phyloP scores from a whole-genome alignment of 257 asterid species.

The Lithospermum erythrorhizon region DNA sequence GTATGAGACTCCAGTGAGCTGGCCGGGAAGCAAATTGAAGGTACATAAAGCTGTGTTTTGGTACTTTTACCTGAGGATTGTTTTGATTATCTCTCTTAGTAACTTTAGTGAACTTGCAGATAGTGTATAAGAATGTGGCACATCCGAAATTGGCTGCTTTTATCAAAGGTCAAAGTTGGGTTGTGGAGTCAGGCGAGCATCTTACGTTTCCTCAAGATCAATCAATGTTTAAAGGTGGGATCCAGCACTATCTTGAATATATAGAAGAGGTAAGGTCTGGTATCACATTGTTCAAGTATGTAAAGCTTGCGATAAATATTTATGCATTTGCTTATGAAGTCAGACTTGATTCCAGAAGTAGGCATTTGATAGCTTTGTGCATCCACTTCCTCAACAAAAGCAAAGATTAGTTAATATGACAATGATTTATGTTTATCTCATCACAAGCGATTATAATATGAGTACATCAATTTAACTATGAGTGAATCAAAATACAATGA shows the following conservation, averaged over 20 bases:
- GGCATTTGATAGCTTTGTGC: not conserved
- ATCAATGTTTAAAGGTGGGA: conserved; percentile 53
- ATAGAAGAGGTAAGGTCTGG: conserved; percentile 66
- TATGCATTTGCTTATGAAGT: too few species aligned
- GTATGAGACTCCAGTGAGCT: conserved; percentile 46
- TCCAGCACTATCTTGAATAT: conserved; percentile 72
- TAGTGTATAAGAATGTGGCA: conserved; percentile 69
- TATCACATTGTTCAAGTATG: conserved; percentile 4
- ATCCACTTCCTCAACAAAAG: not conserved
- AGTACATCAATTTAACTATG: too few species aligned
- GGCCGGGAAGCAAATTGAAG: conserved; percentile 91
- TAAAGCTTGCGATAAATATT: not conserved
- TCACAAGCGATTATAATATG: not conserved
- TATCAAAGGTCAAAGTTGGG: conserved; percentile 61
- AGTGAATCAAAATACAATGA: too few species aligned
- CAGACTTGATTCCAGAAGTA: not conserved
- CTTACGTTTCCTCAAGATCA: conserved; percentile 56
- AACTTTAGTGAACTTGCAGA: conserved; percentile 30
- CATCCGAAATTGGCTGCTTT: conserved; percentile 80
- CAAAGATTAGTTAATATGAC: not conserved
- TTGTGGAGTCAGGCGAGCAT: conserved; percentile 66
- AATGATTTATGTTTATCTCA: not conserved
- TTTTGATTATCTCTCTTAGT: conserved; percentile 14
- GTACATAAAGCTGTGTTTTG: conserved; percentile 18
- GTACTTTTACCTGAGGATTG: conserved; percentile 6